These are phyloP conservation scores for Candida krabiensis DNA, from an alignment of 805 yeast species.

Conservation along the genomic window DNA sequence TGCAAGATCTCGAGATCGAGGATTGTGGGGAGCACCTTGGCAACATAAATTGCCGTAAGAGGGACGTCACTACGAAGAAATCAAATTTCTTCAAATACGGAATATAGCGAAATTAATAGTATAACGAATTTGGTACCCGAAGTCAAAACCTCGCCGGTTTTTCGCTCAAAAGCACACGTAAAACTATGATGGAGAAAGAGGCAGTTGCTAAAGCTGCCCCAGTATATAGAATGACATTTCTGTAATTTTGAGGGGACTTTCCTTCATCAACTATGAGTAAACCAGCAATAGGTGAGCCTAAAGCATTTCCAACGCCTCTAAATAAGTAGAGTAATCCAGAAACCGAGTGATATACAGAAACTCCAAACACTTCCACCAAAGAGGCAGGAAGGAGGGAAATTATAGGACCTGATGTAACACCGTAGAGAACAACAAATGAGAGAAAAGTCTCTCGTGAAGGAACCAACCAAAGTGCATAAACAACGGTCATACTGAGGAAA, in stretches of 20 bases:
- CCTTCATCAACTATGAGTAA: constrained; percentile 23
- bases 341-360: constrained; percentile 33
- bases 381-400: constrained; percentile 35
- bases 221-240: constrained; percentile 4
- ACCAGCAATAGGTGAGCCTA: constrained; percentile 39
- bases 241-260: constrained; percentile 6
- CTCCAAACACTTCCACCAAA: constrained; percentile 35
- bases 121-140: neutral
- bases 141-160: too few species aligned
- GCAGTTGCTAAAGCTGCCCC: constrained; percentile 3
- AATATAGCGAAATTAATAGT: too few species aligned
- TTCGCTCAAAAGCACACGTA: too few species aligned
- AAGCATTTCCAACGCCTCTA: constrained; percentile 34
- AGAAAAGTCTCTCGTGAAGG: constrained; percentile 27
- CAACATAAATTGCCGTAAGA: too few species aligned
- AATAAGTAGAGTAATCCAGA: constrained; percentile 35
- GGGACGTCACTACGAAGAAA: neutral
- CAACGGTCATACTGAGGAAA: constrained; percentile 33
- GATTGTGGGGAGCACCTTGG: too few species aligned
- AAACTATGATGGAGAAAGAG: too few species aligned
- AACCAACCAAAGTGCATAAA: constrained; percentile 39
- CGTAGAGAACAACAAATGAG: constrained; percentile 35
- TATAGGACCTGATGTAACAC: constrained; percentile 37
- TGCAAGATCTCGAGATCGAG: neutral
- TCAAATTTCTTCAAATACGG: neutral